Base-by-base conservation (phyloP, 352 stramenopile species). In the Pythium biforme region DNA sequence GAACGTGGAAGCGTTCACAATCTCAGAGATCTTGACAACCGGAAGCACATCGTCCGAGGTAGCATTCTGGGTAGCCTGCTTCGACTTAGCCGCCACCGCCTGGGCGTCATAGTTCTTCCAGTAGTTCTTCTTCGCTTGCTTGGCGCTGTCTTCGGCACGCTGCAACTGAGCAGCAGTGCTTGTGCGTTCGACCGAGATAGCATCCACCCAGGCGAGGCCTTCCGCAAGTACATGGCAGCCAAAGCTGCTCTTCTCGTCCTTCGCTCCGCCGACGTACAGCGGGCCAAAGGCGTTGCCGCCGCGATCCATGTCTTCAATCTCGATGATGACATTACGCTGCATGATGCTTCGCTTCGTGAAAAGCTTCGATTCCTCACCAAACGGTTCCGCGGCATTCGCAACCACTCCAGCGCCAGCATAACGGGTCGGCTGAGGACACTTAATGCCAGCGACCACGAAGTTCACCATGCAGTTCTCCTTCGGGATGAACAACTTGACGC, bases 401-500 rank as follows among this genome's bases (percentile, higher is more conserved):
- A 98, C 86, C 23, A 98, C 92, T 50, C 94, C 94, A 52, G 93
- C 87, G 60, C 83, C 88, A 43, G 87, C 94, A 45, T 93, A 86
- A 20, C 83, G 79, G 15, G 89, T 87, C 54, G 85, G 78, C 64
- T 96, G 84, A 11, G 93, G 92, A 27, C 86, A 91, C 56, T 96
- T 93, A 57, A 98, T 81, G 29, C 90, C 91, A 0, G 89, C 87
- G 39, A 98, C 64, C 8, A 94, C 82, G 64, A 98, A 95, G 70
- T 98, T 98, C 55, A 99, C 85, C 56, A 96, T 86, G 75, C 92
- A 98, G 77, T 99, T 99, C 68, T 99, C 95, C 62, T 96, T 97
- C 37, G 96, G 96, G 26, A 99, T 84, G 54, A 95, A 95, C 9
- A 99, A 60, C 73, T 98, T 98, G 53, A 98, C 96, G 20, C 96